phyloP scores from a whole-genome alignment of 805 yeast genomes.

The Zygosaccharomyces bisporus region DNA sequence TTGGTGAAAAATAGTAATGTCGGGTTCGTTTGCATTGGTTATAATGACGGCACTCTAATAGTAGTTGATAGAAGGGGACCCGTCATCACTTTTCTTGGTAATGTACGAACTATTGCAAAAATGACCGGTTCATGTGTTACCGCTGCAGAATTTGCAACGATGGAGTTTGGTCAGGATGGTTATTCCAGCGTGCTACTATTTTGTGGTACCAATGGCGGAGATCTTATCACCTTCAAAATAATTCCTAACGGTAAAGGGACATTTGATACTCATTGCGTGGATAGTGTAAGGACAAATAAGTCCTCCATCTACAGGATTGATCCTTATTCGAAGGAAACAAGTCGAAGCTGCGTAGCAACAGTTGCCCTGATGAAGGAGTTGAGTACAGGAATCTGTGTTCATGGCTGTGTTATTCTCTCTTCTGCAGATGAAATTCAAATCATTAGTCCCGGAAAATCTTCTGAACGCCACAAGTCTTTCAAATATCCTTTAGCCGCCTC shows the following conservation, averaged over 20 bases:
- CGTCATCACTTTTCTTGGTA: conserved; percentile 50
- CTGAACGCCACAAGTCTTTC: conserved; percentile 14
- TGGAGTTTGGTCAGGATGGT: conserved; percentile 59
- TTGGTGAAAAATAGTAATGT: conserved; percentile 62
- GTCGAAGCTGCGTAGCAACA: conserved; percentile 61
- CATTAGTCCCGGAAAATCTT: conserved; percentile 16
- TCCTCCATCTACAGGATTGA: conserved; percentile 50
- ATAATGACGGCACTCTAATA: conserved; percentile 62
- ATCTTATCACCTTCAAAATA: conserved; percentile 57
- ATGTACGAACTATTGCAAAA: conserved; percentile 24
- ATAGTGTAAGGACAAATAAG: conserved; percentile 43
- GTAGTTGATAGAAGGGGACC: conserved; percentile 79
- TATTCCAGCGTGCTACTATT: conserved; percentile 63
- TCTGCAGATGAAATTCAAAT: conserved; percentile 50
- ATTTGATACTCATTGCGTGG: conserved; percentile 52
- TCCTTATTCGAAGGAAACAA: conserved; percentile 57
- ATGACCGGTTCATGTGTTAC: conserved; percentile 43
- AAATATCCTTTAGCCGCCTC: conserved; percentile 32
- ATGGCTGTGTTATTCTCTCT: conserved; percentile 55
- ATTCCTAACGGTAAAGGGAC: conserved; percentile 58
- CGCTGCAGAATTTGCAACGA: conserved; percentile 64
- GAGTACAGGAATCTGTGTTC: conserved; percentile 54
- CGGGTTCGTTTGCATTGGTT: conserved; percentile 80
- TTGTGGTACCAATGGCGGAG: conserved; percentile 74
- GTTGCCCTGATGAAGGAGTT: conserved; percentile 52